Evolutionary conservation across 192 early-diverging fungal genomes (phyloP).

Genomic region (Lunasporangiospora selenospora): DNA sequence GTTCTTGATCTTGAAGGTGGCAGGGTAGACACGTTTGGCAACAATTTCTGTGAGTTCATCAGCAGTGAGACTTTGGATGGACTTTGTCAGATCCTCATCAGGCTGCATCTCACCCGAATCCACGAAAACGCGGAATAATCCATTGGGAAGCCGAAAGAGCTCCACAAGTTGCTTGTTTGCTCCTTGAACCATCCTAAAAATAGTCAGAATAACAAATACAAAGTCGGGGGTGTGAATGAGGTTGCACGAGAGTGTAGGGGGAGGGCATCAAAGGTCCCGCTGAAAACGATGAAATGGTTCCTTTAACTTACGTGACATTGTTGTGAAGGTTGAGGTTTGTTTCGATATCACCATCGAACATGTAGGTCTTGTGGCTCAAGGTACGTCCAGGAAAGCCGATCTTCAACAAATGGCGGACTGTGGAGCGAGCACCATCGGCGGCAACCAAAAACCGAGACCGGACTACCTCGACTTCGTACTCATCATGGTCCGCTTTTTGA

Average conservation of each 20-base stretch:
- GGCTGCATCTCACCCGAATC: conserved; percentile 1
- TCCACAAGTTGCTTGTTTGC: conserved; percentile 6
- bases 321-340: background rate
- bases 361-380: background rate
- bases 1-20: conserved; percentile 19
- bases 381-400: background rate
- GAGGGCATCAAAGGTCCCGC: too few relatives aligned
- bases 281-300: too few relatives aligned
- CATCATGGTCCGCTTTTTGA: background rate
- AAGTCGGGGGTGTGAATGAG: too few relatives aligned
- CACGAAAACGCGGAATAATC: background rate
- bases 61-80: conserved; percentile 2
- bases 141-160: conserved; percentile 14
- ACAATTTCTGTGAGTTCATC: conserved; percentile 18
- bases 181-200: conserved; percentile 15
- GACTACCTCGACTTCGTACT: background rate
- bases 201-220: too few relatives aligned
- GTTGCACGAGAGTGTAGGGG: too few relatives aligned
- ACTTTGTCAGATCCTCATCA: conserved; percentile 2
- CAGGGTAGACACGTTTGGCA: background rate
- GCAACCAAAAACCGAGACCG: conserved; percentile 15
- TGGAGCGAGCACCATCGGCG: conserved; percentile 10
- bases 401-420: background rate
- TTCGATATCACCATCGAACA: background rate
- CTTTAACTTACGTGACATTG: background rate